Conservation (phyloP, 2,329 filamentous ascomycete species). For the Xylaria sp. region DNA sequence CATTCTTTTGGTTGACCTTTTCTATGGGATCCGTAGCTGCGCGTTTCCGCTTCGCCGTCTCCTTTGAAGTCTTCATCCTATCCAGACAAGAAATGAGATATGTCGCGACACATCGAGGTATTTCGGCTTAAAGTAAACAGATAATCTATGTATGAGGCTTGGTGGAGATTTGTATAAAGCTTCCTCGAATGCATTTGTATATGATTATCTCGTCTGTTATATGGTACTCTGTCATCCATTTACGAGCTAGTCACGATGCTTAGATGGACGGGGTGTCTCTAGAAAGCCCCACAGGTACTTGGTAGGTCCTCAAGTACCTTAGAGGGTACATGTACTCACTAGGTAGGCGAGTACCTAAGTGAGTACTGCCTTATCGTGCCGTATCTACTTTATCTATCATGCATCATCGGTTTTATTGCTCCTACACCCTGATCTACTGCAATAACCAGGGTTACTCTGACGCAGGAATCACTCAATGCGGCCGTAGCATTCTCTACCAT, state of each 20-base stretch:
- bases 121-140: neutral
- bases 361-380: too few relatives aligned
- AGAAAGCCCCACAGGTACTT: neutral
- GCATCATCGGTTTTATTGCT: slow-evolving; percentile 5
- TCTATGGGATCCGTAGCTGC: slow-evolving; percentile 56
- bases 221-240: neutral
- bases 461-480: slow-evolving; percentile 24
- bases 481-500: slow-evolving; percentile 14
- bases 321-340: neutral
- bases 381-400: too few relatives aligned
- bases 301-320: neutral
- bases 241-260: neutral
- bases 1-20: slow-evolving; percentile 58
- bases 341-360: neutral
- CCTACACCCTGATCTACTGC: neutral
- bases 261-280: neutral
- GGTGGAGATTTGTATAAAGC: neutral
- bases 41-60: slow-evolving; percentile 47
- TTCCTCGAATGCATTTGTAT: neutral
- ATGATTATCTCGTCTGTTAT: too few relatives aligned
- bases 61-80: slow-evolving; percentile 39
- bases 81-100: neutral
- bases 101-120: neutral
- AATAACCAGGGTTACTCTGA: neutral
- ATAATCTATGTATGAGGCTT: neutral